Evolutionary conservation across 495 filamentous ascomycete genomes (phyloP).

Genomic region (Daldinia grandis): DNA sequence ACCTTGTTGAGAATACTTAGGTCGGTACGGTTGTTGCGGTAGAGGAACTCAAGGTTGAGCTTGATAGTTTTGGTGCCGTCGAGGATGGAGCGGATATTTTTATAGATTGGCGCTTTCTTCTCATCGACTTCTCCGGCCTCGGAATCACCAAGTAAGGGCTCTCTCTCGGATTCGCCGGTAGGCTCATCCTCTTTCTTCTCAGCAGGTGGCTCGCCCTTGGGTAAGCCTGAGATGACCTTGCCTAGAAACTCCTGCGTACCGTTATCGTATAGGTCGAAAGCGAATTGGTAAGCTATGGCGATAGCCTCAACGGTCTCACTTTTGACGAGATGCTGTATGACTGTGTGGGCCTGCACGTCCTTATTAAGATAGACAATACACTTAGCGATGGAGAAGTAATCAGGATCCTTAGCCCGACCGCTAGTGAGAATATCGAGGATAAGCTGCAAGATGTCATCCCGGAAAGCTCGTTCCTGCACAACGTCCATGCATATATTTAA

Average conservation of each 20-base stretch:
- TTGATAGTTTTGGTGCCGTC: conserved; percentile 91
- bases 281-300: conserved; percentile 94
- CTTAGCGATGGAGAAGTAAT: conserved; percentile 98
- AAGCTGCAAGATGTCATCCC: conserved; percentile 80
- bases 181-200: conserved; percentile 60
- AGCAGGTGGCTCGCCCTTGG: conserved; percentile 62
- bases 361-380: conserved; percentile 97
- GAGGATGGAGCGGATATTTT: conserved; percentile 84
- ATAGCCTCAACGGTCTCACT: conserved; percentile 79
- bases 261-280: conserved; percentile 97
- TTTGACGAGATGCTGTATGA: conserved; percentile 81
- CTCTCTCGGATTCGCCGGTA: conserved; percentile 58
- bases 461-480: conserved; percentile 89
- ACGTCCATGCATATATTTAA: conserved; percentile 97
- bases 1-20: conserved; percentile 92
- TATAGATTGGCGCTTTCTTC: conserved; percentile 68
- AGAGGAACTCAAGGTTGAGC: conserved; percentile 94
- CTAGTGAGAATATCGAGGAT: conserved; percentile 84
- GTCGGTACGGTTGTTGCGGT: conserved; percentile 86
- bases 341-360: conserved; percentile 87
- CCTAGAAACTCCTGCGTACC: conserved; percentile 95
- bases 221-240: conserved; percentile 85
- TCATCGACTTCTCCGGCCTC: conserved; percentile 54
- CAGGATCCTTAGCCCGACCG: conserved; percentile 67
- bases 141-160: conserved; percentile 51